Percentiles rank a stretch among this genome's conserved stretches.
These are phyloP conservation scores for Erodium chrysanthum DNA, from an alignment of 441 rosid species.

Conservation along the genomic window DNA sequence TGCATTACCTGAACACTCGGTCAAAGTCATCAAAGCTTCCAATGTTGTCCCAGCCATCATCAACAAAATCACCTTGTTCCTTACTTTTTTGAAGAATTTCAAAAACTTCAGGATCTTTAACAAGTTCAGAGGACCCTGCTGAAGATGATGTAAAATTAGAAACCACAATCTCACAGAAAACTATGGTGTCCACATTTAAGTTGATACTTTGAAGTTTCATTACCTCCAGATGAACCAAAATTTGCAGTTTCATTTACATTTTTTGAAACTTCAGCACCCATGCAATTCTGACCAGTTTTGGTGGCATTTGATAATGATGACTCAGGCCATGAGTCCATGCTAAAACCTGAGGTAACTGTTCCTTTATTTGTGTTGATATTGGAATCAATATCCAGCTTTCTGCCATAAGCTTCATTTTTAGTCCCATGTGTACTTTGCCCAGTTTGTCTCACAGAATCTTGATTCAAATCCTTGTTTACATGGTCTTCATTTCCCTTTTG, in stretches of 20 bases:
- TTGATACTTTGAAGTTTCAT: conserved; percentile 26
- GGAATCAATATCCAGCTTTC: conserved; percentile 40
- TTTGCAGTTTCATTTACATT: conserved; percentile 37
- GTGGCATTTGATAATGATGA: conserved; percentile 38
- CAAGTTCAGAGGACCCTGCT: conserved; percentile 40
- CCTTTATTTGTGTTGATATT: conserved; percentile 32
- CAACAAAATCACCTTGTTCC: conserved; percentile 72
- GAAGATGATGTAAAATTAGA: conserved; percentile 22
- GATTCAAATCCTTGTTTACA: conserved; percentile 33
- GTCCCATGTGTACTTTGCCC: conserved; percentile 33
- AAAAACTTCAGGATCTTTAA: conserved; percentile 44
- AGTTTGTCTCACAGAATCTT: conserved; percentile 29
- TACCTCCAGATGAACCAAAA: conserved; percentile 37
- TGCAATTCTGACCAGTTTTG: conserved; percentile 30
- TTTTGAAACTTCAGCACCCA: conserved; percentile 39
- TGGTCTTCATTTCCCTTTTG: conserved; percentile 40
- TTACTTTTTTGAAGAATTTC: conserved; percentile 41
- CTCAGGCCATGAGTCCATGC: conserved; percentile 46
- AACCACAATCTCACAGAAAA: conserved; percentile 18
- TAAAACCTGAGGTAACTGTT: conserved; percentile 35
- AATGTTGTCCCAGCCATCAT: conserved; percentile 82
- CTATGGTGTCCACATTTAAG: conserved; percentile 16
- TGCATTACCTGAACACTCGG: conserved; percentile 79
- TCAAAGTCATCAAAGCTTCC: conserved; percentile 97
- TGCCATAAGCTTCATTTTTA: conserved; percentile 31